phyloP scores from a whole-genome alignment of 345 rosid genomes.

The Rhizophora mangle region DNA sequence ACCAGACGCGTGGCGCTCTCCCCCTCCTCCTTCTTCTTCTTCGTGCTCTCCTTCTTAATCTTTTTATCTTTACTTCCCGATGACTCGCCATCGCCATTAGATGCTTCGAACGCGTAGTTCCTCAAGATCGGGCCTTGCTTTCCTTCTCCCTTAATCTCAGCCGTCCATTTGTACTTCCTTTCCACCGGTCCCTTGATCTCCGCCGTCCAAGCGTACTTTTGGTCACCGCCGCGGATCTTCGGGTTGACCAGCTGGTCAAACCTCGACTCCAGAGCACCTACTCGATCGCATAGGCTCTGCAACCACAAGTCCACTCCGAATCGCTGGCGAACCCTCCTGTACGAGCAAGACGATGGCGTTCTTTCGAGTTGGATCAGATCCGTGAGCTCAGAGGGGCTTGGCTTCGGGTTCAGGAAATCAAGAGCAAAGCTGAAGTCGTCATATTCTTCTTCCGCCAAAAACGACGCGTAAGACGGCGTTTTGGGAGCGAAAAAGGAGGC shows the following conservation, averaged over 20 bases:
- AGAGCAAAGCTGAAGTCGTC: slow-evolving; percentile 34
- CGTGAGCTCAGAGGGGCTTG: slow-evolving; percentile 39
- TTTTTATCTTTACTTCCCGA: slow-evolving; percentile 38
- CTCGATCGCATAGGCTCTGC: slow-evolving; percentile 55
- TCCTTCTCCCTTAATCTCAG: slow-evolving; percentile 66
- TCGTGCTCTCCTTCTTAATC: slow-evolving; percentile 22
- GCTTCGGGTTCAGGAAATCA: slow-evolving; percentile 32
- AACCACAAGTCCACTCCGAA: slow-evolving; percentile 35
- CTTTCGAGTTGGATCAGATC: slow-evolving; percentile 58
- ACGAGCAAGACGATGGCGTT: slow-evolving; percentile 41
- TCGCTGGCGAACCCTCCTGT: slow-evolving; percentile 45
- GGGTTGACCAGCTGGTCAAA: slow-evolving; percentile 45
- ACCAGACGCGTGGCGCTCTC: slow-evolving; percentile 52
- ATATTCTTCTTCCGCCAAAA: slow-evolving; percentile 17
- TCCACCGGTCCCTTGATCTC: slow-evolving; percentile 72
- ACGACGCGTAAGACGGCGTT: slow-evolving; percentile 28
- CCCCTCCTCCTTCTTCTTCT: slow-evolving; percentile 25
- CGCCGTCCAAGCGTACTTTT: slow-evolving; percentile 74
- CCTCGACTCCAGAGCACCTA: slow-evolving; percentile 60
- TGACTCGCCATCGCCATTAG: slow-evolving; percentile 39
- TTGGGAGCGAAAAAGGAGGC: slow-evolving; percentile 38
- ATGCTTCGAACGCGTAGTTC: slow-evolving; percentile 58
- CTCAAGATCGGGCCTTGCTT: slow-evolving; percentile 46
- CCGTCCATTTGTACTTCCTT: slow-evolving; percentile 64
- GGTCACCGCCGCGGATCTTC: slow-evolving; percentile 36